Evolutionary conservation across 2,329 filamentous ascomycete genomes (phyloP).

Genomic region (Ascochyta lentis): DNA sequence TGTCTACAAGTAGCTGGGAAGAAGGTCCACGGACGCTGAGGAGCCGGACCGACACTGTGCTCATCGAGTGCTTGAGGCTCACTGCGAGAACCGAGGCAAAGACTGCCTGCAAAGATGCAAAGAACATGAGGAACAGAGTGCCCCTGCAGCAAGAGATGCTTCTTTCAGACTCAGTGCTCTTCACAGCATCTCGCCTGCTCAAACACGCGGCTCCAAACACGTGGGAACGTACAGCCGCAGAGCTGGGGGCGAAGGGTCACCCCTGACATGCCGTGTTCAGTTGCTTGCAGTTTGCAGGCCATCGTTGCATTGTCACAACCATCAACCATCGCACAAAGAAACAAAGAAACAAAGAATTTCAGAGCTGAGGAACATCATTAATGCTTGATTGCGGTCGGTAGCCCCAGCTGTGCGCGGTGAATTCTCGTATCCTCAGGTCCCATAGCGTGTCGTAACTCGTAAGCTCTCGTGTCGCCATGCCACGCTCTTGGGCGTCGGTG

Average conservation of each 20-base stretch:
- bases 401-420: conserved; percentile 9
- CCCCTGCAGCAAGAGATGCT: conserved; percentile 1
- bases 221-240: conserved; percentile 11
- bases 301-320: background rate
- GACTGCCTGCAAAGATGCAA: background rate
- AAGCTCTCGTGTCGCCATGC: conserved; percentile 11
- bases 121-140: background rate
- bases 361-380: background rate
- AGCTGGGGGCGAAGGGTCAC: conserved; percentile 8
- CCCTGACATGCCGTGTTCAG: conserved; percentile 4
- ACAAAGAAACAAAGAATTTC: background rate
- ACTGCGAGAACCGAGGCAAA: background rate
- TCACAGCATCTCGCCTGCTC: conserved; percentile 10
- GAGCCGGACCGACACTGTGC: conserved; percentile 5
- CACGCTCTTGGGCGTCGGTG: conserved; percentile 13
- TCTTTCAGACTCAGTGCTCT: background rate
- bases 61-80: background rate
- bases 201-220: conserved; percentile 17
- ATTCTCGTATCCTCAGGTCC: conserved; percentile 14
- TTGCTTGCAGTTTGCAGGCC: background rate
- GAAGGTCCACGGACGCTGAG: conserved; percentile 4
- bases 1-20: background rate
- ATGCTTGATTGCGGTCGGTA: background rate
- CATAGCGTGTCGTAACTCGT: conserved; percentile 9
- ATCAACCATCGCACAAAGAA: background rate